Percentiles rank a stretch among this genome's conserved stretches.
Conservation (phyloP, 78 protist genomes). For the Trichosphaerium sp. region DNA sequence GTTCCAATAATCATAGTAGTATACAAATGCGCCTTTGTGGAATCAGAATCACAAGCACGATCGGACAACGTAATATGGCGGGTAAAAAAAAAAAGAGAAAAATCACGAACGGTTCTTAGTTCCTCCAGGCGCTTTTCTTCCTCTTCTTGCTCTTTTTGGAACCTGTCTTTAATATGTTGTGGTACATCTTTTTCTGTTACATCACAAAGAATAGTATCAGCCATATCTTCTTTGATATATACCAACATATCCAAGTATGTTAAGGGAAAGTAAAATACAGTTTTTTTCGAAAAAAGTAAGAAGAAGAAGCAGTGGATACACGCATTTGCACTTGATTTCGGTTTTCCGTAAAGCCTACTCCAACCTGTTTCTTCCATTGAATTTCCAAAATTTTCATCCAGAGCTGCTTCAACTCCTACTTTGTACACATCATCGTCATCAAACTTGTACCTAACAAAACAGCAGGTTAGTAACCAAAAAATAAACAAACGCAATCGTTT, state of each 20-base stretch:
- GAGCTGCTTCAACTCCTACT: not conserved
- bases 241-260: conserved; percentile 68
- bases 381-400: conserved; percentile 53
- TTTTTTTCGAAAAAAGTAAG: not conserved
- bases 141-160: conserved; percentile 18
- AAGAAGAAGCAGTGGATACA: not conserved
- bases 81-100: no score
- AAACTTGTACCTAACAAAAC: conserved; percentile 66
- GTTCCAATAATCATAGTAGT: no score
- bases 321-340: conserved; percentile 3
- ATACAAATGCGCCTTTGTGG: no score
- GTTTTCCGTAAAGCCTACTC: not conserved
- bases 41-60: no score
- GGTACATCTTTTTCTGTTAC: conserved; percentile 17
- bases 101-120: no score
- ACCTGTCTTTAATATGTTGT: conserved; percentile 14
- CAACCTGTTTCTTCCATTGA: conserved; percentile 56
- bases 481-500: not conserved
- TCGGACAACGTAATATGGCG: no score
- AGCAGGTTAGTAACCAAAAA: not conserved
- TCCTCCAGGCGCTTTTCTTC: no score
- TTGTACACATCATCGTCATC: conserved; percentile 83
- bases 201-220: conserved; percentile 7
- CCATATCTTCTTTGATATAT: conserved; percentile 53
- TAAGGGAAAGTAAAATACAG: not conserved